phyloP scores from a whole-genome alignment of 345 rosid species.

The Syzygium aqueum region DNA sequence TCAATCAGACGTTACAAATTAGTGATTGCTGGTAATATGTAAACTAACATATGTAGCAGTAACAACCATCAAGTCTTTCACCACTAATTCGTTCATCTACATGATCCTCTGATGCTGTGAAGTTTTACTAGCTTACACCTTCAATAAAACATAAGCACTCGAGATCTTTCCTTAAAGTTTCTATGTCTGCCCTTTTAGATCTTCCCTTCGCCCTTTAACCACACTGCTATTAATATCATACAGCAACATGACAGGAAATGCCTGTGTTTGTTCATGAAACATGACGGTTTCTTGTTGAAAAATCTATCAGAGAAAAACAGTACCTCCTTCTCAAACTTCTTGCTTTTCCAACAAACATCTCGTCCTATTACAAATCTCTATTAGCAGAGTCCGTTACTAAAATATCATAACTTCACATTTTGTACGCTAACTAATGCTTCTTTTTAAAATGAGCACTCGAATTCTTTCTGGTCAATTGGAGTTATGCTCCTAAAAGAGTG shows the following conservation, averaged over 20 bases:
- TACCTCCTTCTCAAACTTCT: background rate
- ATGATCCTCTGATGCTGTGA: background rate
- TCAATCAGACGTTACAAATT: background rate
- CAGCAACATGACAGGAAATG: background rate
- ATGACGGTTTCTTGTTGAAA: background rate
- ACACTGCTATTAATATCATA: background rate
- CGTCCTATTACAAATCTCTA: background rate
- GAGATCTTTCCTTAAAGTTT: background rate
- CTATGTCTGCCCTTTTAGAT: background rate
- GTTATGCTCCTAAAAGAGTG: background rate
- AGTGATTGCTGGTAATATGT: background rate
- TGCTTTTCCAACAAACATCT: background rate
- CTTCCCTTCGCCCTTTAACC: background rate
- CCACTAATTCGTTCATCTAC: background rate
- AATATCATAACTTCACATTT: background rate
- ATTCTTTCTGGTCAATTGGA: background rate
- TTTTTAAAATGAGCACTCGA: background rate
- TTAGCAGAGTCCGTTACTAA: background rate
- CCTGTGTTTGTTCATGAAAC: background rate
- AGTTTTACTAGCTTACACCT: background rate
- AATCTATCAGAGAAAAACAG: background rate
- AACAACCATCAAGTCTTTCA: background rate
- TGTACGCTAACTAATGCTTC: background rate
- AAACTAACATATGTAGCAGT: background rate
- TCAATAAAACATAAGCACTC: background rate